Conservation (phyloP, 257 asterid genomes). For the Solanum chaucha region DNA sequence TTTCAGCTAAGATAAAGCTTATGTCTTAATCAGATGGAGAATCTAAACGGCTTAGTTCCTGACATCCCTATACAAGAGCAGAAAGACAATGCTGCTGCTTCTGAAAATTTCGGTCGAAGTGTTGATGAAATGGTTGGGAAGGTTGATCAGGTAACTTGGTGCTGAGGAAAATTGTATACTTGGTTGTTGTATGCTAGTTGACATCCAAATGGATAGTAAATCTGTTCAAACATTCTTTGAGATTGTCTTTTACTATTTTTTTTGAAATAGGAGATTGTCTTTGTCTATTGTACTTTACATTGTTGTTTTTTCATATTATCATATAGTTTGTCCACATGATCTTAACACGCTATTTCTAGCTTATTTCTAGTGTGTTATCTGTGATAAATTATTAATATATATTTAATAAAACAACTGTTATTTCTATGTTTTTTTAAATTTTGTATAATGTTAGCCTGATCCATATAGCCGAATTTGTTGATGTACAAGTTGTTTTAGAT, state of each 20-base stretch:
- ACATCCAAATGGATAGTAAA: not conserved
- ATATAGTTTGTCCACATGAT: not conserved
- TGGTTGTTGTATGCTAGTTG: not conserved
- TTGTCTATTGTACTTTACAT: not conserved
- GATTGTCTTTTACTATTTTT: not conserved
- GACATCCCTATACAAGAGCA: slow-evolving; percentile 2
- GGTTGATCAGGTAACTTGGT: slow-evolving; percentile 39
- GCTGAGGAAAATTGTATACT: not conserved
- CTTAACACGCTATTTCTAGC: not conserved
- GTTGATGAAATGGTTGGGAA: slow-evolving; percentile 32
- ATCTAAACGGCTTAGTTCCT: not conserved
- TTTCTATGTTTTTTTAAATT: not conserved
- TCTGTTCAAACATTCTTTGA: not conserved
- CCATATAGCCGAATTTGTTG: not conserved
- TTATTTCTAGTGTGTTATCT: not conserved
- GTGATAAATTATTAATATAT: not conserved
- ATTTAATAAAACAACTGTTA: not conserved
- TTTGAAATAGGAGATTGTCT: too few relatives aligned
- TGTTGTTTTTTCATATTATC: not conserved
- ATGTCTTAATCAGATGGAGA: slow-evolving; percentile 1
- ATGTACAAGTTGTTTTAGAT: not conserved
- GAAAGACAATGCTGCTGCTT: not conserved
- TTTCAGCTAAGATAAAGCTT: not conserved
- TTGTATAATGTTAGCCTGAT: not conserved
- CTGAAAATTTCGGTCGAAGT: slow-evolving; percentile 30